Evolutionary conservation across 73 alveolate genomes (phyloP), one percentile per base, ranked within the genome.

Genomic region (Stentor coeruleus): DNA sequence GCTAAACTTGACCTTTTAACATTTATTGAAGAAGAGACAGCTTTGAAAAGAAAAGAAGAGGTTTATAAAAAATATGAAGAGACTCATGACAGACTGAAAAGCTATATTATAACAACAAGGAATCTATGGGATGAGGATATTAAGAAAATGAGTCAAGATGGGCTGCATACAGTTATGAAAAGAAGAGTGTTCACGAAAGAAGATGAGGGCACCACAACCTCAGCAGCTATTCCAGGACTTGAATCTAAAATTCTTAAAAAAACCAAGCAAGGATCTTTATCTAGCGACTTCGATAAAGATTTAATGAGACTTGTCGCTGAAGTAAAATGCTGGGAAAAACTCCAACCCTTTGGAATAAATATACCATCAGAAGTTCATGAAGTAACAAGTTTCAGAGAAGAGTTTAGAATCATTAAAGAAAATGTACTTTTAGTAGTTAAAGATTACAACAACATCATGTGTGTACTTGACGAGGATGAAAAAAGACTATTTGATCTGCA

Each of bases 391-490:
- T 88, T 88, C 42, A 90, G 87, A 60, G 99, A 94, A 59, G 74
- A 92, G 57, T 85, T 94, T 39, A 90, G 99, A 88, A 87, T 89
- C 28, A 58, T 94, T 49, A 88, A 95, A 88, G 97, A 94, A 82
- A 92, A 92, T 74, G 97, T 94, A 38, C 90, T 94, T 96, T 84
- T 92, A 0, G 96, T 94, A 31, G 99, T 94, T 4, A 88, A 97
- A 86, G 99, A 94, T 73, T 92, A 91, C 82, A 94, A 94, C 81
- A 90, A 77, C 37, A 92, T 94, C 83, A 92, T 94, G 31, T 91
- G 90, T 60, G 88, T 89, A 31, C 94, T 93, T 87, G 82, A 82
- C 28, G 92, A 83, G 36, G 81, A 86, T 66, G 97, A 94, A 84
- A 88, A 75, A 72, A 82, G 76, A 30, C 94, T 94, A 41, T 94